Conservation (phyloP, 1,284 basidiomycete species). For the Peniophora sp. region DNA sequence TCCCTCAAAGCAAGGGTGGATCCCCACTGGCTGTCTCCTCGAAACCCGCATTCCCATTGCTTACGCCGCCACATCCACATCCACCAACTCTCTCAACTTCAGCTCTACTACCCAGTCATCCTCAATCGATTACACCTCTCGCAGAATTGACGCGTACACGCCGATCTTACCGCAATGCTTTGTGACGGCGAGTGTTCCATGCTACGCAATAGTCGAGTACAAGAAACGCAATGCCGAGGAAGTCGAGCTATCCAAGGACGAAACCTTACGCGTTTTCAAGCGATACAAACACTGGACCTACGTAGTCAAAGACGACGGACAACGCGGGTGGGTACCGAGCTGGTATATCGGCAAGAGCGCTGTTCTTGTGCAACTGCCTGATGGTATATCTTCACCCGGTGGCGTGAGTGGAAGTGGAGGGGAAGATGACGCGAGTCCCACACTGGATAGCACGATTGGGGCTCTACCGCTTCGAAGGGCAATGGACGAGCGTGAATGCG, state of each 20-base stretch:
- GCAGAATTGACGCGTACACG: too few relatives aligned
- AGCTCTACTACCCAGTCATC: conserved; percentile 65
- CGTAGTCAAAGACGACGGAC: conserved; percentile 83
- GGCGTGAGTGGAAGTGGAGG: too few relatives aligned
- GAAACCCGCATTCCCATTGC: conserved; percentile 83
- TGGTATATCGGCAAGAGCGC: conserved; percentile 25
- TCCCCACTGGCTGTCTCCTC: conserved; percentile 88
- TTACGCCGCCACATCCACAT: conserved; percentile 65
- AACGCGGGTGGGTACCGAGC: conserved; percentile 84
- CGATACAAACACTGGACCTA: conserved; percentile 97
- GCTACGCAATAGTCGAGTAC: conserved; percentile 83
- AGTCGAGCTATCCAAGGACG: conserved; percentile 77
- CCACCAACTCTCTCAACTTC: conserved; percentile 30
- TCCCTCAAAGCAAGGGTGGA: conserved; percentile 75
- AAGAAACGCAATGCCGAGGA: conserved; percentile 84
- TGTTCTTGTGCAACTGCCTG: too few relatives aligned
- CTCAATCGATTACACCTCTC: too few relatives aligned
- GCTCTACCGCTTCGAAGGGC: too few relatives aligned
- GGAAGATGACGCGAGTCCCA: too few relatives aligned
- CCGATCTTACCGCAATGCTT: conserved; percentile 92
- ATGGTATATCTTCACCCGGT: too few relatives aligned
- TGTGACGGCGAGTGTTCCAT: conserved; percentile 86
- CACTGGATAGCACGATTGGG: too few relatives aligned
- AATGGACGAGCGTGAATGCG: too few relatives aligned
- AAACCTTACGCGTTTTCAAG: too few relatives aligned